These are phyloP conservation scores for Epichloe gansuensis DNA, from an alignment of 2,329 filamentous ascomycete species.

Conservation along the genomic window DNA sequence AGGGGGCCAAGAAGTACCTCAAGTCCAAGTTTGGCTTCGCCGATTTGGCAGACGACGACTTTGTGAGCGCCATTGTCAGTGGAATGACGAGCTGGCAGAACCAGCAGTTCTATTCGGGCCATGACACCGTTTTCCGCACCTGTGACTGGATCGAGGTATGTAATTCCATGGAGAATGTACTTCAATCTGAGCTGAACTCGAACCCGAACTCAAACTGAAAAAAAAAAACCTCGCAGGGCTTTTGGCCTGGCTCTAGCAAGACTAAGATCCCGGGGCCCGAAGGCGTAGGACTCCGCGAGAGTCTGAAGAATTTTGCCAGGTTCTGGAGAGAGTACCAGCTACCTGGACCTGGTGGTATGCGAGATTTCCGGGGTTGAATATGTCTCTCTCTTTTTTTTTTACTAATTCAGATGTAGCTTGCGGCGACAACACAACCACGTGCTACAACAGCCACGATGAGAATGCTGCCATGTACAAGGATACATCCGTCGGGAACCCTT, in stretches of 20 bases:
- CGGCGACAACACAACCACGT: neutral
- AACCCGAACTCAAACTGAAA: neutral
- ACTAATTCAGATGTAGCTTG: neutral
- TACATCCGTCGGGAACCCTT: conserved; percentile 28
- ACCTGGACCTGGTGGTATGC: conserved; percentile 30
- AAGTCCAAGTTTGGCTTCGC: conserved; percentile 28
- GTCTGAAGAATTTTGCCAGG: conserved; percentile 39
- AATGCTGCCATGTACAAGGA: conserved; percentile 35
- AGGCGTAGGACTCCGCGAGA: conserved; percentile 41
- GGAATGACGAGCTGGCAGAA: conserved; percentile 22
- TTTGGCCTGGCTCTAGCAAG: conserved; percentile 9
- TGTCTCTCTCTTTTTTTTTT: neutral
- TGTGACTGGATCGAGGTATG: conserved; percentile 20
- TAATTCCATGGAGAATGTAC: neutral
- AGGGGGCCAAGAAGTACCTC: conserved; percentile 27
- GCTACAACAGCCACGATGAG: conserved; percentile 4
- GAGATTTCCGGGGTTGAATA: too few relatives aligned
- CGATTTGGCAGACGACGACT: conserved; percentile 31
- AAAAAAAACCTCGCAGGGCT: conserved; percentile 7
- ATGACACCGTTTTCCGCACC: conserved; percentile 24
- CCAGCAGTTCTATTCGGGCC: conserved; percentile 20
- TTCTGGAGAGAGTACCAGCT: conserved; percentile 35
- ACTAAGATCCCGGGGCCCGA: conserved; percentile 10
- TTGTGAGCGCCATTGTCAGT: conserved; percentile 25
- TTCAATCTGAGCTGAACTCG: too few relatives aligned